phyloP scores from a whole-genome alignment of 768 basidiomycete genomes.

The Cantharellus anzutake region DNA sequence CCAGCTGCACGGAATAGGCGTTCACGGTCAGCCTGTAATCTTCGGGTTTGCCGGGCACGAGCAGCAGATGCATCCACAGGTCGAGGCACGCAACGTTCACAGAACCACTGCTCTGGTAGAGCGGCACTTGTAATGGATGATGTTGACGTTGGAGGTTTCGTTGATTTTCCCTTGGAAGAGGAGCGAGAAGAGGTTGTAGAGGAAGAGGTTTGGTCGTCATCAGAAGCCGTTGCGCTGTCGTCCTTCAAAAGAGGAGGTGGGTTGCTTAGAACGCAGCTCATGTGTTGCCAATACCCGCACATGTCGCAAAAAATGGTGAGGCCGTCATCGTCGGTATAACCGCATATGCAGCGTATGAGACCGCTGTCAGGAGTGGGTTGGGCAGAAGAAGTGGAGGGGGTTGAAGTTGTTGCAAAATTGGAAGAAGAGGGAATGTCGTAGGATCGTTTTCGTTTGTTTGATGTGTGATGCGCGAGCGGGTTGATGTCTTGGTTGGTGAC shows the following conservation, averaged over 20 bases:
- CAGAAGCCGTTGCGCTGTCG: not conserved
- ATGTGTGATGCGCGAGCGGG: not conserved
- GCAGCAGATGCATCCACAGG: not conserved
- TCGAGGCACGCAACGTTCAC: conserved; percentile 19
- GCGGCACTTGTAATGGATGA: not conserved
- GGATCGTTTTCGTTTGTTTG: not conserved
- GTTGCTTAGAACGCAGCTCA: conserved; percentile 20
- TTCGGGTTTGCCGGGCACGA: not conserved
- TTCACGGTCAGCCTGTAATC: not conserved
- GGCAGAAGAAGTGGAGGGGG: not conserved
- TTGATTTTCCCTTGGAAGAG: not conserved
- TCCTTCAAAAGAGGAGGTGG: not conserved
- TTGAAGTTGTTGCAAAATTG: not conserved
- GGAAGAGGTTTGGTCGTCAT: not conserved
- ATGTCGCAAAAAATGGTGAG: conserved; percentile 27
- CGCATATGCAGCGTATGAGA: conserved; percentile 23
- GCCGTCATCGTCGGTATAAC: conserved; percentile 24
- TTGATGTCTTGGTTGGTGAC: too few relatives aligned
- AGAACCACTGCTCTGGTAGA: conserved; percentile 20
- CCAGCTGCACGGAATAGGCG: not conserved
- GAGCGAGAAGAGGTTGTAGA: not conserved
- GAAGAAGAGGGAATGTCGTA: not conserved
- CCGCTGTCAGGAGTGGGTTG: conserved; percentile 5
- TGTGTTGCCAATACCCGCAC: conserved; percentile 27
- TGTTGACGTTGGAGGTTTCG: not conserved